Percentiles rank a stretch among this genome's conserved stretches.
phyloP scores from a whole-genome alignment of 2,329 filamentous ascomycete species.

The Rachicladosporium sp. region DNA sequence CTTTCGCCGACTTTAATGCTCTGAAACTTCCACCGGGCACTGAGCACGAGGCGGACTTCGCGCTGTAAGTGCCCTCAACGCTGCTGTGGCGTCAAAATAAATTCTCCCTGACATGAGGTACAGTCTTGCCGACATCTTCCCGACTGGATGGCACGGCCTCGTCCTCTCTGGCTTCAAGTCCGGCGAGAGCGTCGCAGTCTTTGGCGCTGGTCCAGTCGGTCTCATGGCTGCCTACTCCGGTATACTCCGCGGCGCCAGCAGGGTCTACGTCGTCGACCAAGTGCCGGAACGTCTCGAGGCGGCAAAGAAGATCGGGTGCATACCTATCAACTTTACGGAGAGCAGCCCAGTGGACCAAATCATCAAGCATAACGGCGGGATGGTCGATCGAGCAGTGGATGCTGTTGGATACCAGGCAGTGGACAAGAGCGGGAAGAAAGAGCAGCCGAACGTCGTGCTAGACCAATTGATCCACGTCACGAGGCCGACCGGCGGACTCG shows the following conservation, averaged over 20 bases:
- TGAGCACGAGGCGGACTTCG: constrained; percentile 51
- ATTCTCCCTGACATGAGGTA: too few relatives aligned
- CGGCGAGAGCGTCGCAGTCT: constrained; percentile 52
- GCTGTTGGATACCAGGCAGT: constrained; percentile 56
- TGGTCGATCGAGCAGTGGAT: constrained; percentile 54
- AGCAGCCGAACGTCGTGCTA: constrained; percentile 50
- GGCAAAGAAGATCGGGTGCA: constrained; percentile 50
- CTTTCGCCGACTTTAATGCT: constrained; percentile 56
- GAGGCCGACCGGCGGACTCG: constrained; percentile 47
- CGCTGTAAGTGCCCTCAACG: too few relatives aligned
- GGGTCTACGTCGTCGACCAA: constrained; percentile 51
- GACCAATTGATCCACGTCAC: constrained; percentile 54
- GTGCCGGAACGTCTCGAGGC: constrained; percentile 47
- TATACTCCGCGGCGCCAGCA: constrained; percentile 46
- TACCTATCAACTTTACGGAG: constrained; percentile 48
- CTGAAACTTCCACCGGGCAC: constrained; percentile 48
- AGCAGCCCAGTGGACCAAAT: constrained; percentile 50
- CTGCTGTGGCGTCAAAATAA: too few relatives aligned
- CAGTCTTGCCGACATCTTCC: constrained; percentile 36
- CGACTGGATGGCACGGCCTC: constrained; percentile 45
- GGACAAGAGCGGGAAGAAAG: constrained; percentile 41
- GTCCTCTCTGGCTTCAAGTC: constrained; percentile 46
- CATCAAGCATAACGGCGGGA: constrained; percentile 43
- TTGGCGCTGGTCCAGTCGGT: constrained; percentile 48
- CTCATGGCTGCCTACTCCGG: constrained; percentile 56